Base-by-base conservation (phyloP, 805 yeast species). In the Suhomyces sp. region DNA sequence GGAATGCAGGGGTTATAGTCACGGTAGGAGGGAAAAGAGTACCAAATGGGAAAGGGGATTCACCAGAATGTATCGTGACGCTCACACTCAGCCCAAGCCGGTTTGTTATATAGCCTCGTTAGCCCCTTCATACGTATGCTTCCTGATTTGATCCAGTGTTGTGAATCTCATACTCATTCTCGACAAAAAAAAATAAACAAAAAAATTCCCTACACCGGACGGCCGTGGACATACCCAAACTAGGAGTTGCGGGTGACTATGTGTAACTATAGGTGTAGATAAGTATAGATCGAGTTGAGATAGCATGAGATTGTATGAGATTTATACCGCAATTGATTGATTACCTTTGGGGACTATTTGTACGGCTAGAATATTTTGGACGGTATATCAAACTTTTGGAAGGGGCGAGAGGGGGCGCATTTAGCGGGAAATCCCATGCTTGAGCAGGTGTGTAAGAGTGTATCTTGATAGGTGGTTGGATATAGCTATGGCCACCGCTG, bases 101-200 rank as follows among this genome's bases (percentile, higher is more conserved):
- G 19, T 19, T 19, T 19, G 19, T 2, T 19, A 19, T 27, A 29
- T 12, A 29, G 33, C 33, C 33, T 29, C 13, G 5, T 29, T 29
- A 12, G n/a, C 33, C 33, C 33, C 33, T 29, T 29, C 33, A 19
- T 13, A 12, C n/a, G 36, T 33, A 33, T 13, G 36, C 36, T 5
- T 17, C 19, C 36, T n/a, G n/a, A n/a, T 33, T n/a, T n/a, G 17
- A 13, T 33, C n/a, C n/a, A 31, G 15, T 33, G 17, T n/a, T 33
- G 15, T 6, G 17, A 17, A 22, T 45, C 46, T 44, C 17, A 19
- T 26, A 13, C 23, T 24, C 13, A 12, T 15, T 44, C 47, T 44
- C 47, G 47, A 45, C 47, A 27, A 45, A 24, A 45, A 45, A 24
- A 45, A 27, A 45, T 26, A 45, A 45, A 45, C 33, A 45, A 17